Percentiles rank a stretch among this genome's conserved stretches.
phyloP scores from a whole-genome alignment of 257 asterid genomes.

The Anisodus acutangulus region DNA sequence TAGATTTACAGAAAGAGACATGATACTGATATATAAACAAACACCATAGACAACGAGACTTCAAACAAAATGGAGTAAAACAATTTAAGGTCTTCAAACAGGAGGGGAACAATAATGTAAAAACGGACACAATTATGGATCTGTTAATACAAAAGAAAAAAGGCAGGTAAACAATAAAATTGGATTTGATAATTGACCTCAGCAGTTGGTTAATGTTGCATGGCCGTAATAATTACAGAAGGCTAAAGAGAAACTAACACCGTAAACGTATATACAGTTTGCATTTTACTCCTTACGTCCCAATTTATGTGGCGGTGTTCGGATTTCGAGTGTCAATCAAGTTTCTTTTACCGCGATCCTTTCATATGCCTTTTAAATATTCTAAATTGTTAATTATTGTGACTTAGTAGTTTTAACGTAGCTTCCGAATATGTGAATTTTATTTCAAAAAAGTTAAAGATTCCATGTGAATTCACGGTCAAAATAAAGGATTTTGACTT shows the following conservation, averaged over 20 bases:
- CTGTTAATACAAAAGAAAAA: background rate
- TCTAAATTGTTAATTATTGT: too few relatives aligned
- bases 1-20: background rate
- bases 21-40: background rate
- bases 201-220: slow-evolving; percentile 10
- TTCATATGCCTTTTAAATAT: too few relatives aligned
- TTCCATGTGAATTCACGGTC: too few relatives aligned
- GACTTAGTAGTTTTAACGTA: too few relatives aligned
- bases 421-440: too few relatives aligned
- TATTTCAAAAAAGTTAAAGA: too few relatives aligned
- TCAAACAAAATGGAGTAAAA: background rate
- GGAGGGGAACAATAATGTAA: background rate
- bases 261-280: background rate
- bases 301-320: too few relatives aligned
- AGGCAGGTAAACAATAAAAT: background rate
- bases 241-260: background rate
- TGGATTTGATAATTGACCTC: slow-evolving; percentile 4
- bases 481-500: too few relatives aligned
- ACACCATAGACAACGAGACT: background rate
- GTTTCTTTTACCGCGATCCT: too few relatives aligned
- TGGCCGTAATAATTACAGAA: background rate
- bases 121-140: background rate
- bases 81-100: background rate
- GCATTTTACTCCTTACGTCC: background rate
- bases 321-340: too few relatives aligned